Evolutionary conservation across 495 filamentous ascomycete genomes (phyloP).

Genomic region (Choiromyces venosus): DNA sequence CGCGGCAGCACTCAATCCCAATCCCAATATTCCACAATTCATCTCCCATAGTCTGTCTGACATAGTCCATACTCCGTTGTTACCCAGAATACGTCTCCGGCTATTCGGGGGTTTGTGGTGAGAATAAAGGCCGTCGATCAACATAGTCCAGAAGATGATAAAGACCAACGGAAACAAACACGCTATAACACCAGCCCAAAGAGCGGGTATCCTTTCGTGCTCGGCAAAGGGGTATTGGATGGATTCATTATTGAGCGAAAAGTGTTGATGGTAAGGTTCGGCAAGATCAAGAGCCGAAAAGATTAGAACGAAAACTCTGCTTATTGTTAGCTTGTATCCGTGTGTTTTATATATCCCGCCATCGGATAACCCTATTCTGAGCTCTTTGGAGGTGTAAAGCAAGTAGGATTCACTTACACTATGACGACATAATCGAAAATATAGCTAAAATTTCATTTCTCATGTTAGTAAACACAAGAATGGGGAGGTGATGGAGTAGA

Average conservation of each 20-base stretch:
- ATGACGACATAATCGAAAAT: conserved; percentile 65
- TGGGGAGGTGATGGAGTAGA: not conserved
- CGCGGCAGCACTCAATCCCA: conserved; percentile 60
- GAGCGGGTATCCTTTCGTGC: conserved; percentile 65
- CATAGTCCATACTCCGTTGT: conserved; percentile 56
- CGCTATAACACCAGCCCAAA: conserved; percentile 53
- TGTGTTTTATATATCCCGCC: conserved; percentile 49
- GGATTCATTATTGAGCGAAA: conserved; percentile 56
- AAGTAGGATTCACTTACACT: conserved; percentile 48
- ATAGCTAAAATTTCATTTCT: conserved; percentile 48
- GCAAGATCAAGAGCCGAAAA: conserved; percentile 54
- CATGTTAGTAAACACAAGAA: conserved; percentile 9
- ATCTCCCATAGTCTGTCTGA: conserved; percentile 77
- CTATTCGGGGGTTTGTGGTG: conserved; percentile 52
- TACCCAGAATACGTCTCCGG: conserved; percentile 35
- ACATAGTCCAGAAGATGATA: conserved; percentile 65
- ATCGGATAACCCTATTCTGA: conserved; percentile 23
- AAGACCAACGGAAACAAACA: conserved; percentile 57
- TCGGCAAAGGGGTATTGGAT: conserved; percentile 68
- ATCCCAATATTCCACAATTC: conserved; percentile 71
- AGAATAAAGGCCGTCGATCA: conserved; percentile 65
- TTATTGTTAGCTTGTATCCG: conserved; percentile 47
- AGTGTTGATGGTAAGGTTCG: conserved; percentile 56
- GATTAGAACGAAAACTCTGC: conserved; percentile 49
- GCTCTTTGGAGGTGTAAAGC: conserved; percentile 13